Conservation (phyloP, 2,329 filamentous ascomycete species). For the Sarocladium kiliense region DNA sequence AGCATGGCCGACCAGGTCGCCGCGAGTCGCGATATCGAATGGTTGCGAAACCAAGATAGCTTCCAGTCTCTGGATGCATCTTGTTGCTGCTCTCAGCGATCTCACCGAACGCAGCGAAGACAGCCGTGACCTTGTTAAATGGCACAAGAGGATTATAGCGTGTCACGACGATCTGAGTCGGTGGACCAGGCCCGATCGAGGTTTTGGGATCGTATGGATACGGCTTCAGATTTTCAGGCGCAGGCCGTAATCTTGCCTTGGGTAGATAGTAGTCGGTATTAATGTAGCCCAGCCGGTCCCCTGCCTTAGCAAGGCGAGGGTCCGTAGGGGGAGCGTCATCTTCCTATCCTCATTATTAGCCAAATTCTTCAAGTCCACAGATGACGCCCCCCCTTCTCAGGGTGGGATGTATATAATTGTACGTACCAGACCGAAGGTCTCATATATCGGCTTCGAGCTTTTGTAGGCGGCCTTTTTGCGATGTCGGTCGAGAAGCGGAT, state of each 20-base stretch:
- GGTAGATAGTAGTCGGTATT: conserved; percentile 64
- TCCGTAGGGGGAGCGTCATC: conserved; percentile 76
- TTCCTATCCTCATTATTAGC: conserved; percentile 64
- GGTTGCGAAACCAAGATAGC: conserved; percentile 87
- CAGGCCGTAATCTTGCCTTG: conserved; percentile 65
- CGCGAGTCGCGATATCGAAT: conserved; percentile 80
- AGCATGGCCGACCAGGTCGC: conserved; percentile 40
- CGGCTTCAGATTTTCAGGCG: conserved; percentile 74
- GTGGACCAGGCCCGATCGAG: conserved; percentile 82
- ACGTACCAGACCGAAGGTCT: conserved; percentile 64
- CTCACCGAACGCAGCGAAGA: conserved; percentile 78
- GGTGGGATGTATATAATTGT: conserved; percentile 32
- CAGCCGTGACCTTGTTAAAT: conserved; percentile 68
- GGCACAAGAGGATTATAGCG: conserved; percentile 90
- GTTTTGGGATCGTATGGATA: conserved; percentile 78
- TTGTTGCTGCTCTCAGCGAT: conserved; percentile 90
- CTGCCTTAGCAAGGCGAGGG: conserved; percentile 66
- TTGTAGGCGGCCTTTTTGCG: conserved; percentile 42
- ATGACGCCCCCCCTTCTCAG: conserved; percentile 52
- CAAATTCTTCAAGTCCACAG: conserved; percentile 38
- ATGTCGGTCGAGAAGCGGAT: conserved; percentile 50
- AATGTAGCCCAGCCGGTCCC: conserved; percentile 62
- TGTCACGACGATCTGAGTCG: conserved; percentile 86
- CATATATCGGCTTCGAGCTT: conserved; percentile 54
- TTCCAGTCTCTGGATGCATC: conserved; percentile 90